Conservation (phyloP, 2,329 filamentous ascomycete species). For the Amauroascus niger region DNA sequence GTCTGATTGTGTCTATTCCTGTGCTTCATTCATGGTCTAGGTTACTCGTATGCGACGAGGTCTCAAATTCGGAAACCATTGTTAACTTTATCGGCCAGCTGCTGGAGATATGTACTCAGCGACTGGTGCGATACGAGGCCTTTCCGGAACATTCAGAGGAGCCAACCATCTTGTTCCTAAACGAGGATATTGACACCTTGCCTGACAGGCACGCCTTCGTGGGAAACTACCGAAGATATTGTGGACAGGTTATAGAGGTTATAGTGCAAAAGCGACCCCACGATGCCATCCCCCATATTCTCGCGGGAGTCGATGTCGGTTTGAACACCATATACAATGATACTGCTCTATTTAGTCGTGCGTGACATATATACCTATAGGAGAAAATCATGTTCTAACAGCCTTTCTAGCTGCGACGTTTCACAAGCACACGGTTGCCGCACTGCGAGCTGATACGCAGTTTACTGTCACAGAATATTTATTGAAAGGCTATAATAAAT, state of each 20-base stretch:
- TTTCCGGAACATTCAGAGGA: slow-evolving; percentile 74
- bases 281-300: slow-evolving; percentile 78
- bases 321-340: slow-evolving; percentile 67
- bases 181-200: slow-evolving; percentile 89
- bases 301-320: slow-evolving; percentile 65
- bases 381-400: not conserved
- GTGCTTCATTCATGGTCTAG: slow-evolving; percentile 83
- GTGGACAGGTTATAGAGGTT: slow-evolving; percentile 73
- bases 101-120: slow-evolving; percentile 69
- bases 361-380: slow-evolving; percentile 21
- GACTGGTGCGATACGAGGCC: slow-evolving; percentile 78
- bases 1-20: slow-evolving; percentile 86
- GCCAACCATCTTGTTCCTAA: slow-evolving; percentile 67
- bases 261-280: slow-evolving; percentile 73
- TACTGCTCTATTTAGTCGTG: slow-evolving; percentile 57
- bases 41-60: slow-evolving; percentile 61
- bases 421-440: slow-evolving; percentile 33
- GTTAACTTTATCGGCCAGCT: slow-evolving; percentile 61
- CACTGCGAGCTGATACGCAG: slow-evolving; percentile 72
- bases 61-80: slow-evolving; percentile 50
- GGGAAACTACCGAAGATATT: slow-evolving; percentile 89
- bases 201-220: slow-evolving; percentile 92
- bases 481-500: slow-evolving; percentile 79
- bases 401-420: slow-evolving; percentile 29
- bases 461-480: slow-evolving; percentile 83